Conservation (phyloP, 495 filamentous ascomycete genomes). For the Terfezia boudieri region DNA sequence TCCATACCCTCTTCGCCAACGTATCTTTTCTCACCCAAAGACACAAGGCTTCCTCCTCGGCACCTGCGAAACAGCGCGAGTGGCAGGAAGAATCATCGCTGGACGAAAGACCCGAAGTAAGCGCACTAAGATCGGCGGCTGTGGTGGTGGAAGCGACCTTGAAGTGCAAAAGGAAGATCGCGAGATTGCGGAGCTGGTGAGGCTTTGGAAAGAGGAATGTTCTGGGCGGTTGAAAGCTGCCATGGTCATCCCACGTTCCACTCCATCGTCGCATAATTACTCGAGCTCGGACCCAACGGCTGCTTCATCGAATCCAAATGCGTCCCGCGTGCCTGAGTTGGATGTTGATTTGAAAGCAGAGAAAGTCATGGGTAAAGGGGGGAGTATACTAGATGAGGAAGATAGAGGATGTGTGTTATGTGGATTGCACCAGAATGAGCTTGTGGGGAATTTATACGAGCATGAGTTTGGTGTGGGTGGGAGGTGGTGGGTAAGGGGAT, state of each 20-base stretch:
- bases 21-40: conserved; percentile 31
- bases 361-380: conserved; percentile 43
- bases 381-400: conserved; percentile 21
- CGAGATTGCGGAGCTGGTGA: conserved; percentile 57
- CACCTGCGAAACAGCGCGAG: conserved; percentile 36
- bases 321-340: conserved; percentile 38
- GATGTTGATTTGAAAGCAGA: conserved; percentile 35
- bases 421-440: conserved; percentile 67
- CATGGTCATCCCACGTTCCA: conserved; percentile 1
- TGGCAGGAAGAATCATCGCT: conserved; percentile 59
- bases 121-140: conserved; percentile 70
- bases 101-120: conserved; percentile 66
- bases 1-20: conserved; percentile 30
- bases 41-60: conserved; percentile 32
- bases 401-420: conserved; percentile 54
- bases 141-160: conserved; percentile 42
- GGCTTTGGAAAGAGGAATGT: conserved; percentile 41
- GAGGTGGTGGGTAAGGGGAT: conserved; percentile 74
- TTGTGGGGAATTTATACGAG: conserved; percentile 49
- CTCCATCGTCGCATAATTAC: conserved; percentile 28
- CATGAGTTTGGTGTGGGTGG: conserved; percentile 60
- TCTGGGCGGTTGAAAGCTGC: conserved; percentile 39
- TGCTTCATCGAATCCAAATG: conserved; percentile 16
- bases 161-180: conserved; percentile 68
- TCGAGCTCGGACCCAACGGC: conserved; percentile 15